Percentiles rank a stretch among this genome's conserved stretches.
Conservation (phyloP, 2,329 filamentous ascomycete species). For the Aspergillus sp. region DNA sequence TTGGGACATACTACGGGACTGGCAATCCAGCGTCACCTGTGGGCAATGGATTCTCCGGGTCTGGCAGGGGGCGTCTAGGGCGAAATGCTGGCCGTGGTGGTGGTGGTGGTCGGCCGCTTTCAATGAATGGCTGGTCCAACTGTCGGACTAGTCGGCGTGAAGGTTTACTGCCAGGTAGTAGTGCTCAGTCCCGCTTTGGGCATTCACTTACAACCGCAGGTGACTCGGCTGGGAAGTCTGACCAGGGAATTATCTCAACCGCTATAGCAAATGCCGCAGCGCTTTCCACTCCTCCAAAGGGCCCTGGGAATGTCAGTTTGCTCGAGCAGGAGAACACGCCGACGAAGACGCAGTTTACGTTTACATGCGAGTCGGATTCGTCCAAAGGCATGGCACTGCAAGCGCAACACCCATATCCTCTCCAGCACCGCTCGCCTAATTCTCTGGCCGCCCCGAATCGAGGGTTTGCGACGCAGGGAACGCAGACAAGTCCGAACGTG, state of each 20-base stretch:
- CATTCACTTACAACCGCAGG: conserved; percentile 14
- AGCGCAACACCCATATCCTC: conserved; percentile 41
- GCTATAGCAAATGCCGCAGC: conserved; percentile 85
- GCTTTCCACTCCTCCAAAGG: conserved; percentile 49
- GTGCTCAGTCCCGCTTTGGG: too few species aligned
- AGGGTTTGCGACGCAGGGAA: conserved; percentile 43
- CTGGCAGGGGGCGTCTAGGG: conserved; percentile 76
- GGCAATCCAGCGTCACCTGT: conserved; percentile 45
- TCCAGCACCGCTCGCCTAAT: conserved; percentile 26
- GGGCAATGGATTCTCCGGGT: conserved; percentile 67
- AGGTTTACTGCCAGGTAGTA: too few species aligned
- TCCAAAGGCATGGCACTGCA: conserved; percentile 71
- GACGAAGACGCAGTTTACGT: conserved; percentile 84
- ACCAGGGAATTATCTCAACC: conserved; percentile 79
- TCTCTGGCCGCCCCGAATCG: conserved; percentile 28
- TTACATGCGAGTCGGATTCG: conserved; percentile 86
- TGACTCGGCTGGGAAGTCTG: conserved; percentile 32
- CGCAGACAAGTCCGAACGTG: conserved; percentile 47
- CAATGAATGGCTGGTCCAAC: conserved; percentile 47
- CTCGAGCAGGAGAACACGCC: conserved; percentile 61
- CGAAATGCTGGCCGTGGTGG: conserved; percentile 41
- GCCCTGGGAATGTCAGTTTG: conserved; percentile 70
- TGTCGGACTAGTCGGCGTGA: conserved; percentile 42
- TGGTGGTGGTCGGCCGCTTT: conserved; percentile 53
- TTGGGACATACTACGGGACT: conserved; percentile 49